Base-by-base conservation (phyloP, 1,284 basidiomycete genomes). In the Trametes versicolor region DNA sequence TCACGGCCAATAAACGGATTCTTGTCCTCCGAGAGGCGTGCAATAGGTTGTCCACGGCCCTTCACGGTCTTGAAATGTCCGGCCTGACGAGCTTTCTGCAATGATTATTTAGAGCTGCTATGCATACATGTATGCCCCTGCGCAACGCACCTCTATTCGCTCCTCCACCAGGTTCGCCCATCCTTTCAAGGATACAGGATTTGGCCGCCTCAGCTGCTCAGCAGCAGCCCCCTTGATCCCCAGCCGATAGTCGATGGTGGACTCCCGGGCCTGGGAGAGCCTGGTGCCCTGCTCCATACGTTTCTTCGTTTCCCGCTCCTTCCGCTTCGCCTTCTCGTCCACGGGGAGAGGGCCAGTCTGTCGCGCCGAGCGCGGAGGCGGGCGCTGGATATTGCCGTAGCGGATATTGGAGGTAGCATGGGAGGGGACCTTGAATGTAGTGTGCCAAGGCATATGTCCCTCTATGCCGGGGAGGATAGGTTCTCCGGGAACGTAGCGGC, bases 1-100 rank as follows among this genome's bases (percentile, higher is more conserved):
- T 89, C 89, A n/a, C 89, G 81, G 27, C 82, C 85, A 62, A 95
- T 88, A 74, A 93, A 95, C 0, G 94, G 95, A 73, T 97, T 97
- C 32, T 81, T 80, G 73, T 94, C 92, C 58, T 93, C 90, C 2
- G 78, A 80, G 50, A 87, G 82, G 2, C 80, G 77, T 0, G 75
- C 72, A 2, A 97, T 79, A 0, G 94, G 94, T 73, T 90, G 83
- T 0, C 96, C 95, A 43, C 90, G 81, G 2, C 93, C 92, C 69
- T 89, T 87, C 53, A 96, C 81, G n/a, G 82, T 82, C 17, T 87
- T 85, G 74, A 97, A 96, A 34, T 86, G 78, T 0, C 95, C 95
- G 15, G 88, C 85, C 45, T 81, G 78, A 19, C 87, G 82, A 5
- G 92, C 93, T 78, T 85, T 86, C 87, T 93, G 68, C 19, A 61